Conservation (phyloP, 306 rosid species). For the Ammopiptanthus mongolicus region DNA sequence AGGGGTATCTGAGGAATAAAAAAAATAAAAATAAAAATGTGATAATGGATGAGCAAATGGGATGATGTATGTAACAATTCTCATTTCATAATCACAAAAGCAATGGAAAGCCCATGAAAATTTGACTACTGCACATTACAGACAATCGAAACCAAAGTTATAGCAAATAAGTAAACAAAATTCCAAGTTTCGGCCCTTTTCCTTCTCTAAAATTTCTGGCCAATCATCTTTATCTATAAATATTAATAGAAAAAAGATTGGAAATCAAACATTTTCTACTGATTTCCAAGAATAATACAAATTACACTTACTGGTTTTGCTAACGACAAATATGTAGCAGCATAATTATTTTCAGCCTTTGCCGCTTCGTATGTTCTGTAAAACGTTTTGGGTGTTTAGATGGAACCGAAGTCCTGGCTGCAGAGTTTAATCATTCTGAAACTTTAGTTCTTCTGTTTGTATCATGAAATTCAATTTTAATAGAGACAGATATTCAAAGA, state of each 20-base stretch:
- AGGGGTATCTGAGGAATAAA: too few relatives aligned
- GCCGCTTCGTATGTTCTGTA: neutral
- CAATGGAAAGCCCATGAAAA: neutral
- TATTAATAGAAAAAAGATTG: neutral
- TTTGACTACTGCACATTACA: too few relatives aligned
- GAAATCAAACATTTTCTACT: neutral
- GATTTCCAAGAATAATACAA: neutral
- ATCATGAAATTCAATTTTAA: neutral
- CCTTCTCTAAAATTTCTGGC: neutral
- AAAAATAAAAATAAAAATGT: too few relatives aligned
- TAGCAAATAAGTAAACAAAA: neutral
- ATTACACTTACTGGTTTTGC: neutral
- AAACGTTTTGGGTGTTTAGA: neutral
- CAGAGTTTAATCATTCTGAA: neutral
- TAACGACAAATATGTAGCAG: neutral
- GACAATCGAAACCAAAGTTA: too few relatives aligned
- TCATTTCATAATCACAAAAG: neutral
- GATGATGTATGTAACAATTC: too few relatives aligned
- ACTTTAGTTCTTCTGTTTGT: neutral
- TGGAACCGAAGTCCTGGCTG: neutral
- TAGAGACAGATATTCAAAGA: neutral
- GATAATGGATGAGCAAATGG: too few relatives aligned
- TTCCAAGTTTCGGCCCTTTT: neutral
- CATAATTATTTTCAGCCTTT: neutral
- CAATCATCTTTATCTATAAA: neutral